Conservation (phyloP, 495 filamentous ascomycete genomes). For the Lophiostoma macrostomum region DNA sequence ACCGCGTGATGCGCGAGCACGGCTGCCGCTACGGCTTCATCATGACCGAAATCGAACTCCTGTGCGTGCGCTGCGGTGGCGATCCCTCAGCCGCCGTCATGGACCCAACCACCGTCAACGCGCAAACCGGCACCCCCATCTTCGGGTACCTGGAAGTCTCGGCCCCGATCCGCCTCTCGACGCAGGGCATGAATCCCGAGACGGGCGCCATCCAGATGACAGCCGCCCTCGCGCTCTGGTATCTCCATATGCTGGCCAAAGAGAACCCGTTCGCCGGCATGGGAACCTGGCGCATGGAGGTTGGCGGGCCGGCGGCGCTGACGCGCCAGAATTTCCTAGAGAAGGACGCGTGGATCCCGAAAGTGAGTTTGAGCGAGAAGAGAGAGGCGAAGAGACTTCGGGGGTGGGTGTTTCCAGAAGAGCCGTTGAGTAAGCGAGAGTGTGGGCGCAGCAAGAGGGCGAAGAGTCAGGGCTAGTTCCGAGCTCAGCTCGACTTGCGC, state of each 20-base stretch:
- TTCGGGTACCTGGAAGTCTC: conserved; percentile 83
- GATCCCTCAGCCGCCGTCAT: conserved; percentile 16
- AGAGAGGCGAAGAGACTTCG: conserved; percentile 75
- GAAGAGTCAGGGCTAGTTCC: conserved; percentile 13
- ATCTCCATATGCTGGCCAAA: conserved; percentile 79
- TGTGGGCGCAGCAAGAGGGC: conserved; percentile 35
- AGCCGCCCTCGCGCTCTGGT: conserved; percentile 67
- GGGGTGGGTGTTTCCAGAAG: conserved; percentile 83
- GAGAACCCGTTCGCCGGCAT: conserved; percentile 67
- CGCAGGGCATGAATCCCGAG: conserved; percentile 36
- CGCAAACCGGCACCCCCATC: conserved; percentile 55
- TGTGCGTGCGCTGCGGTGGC: conserved; percentile 65
- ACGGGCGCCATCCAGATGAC: conserved; percentile 57
- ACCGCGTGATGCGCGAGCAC: conserved; percentile 87
- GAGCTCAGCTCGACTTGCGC: too few relatives aligned
- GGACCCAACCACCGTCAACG: conserved; percentile 50
- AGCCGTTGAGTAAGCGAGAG: conserved; percentile 60
- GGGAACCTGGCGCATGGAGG: conserved; percentile 67
- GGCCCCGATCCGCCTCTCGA: conserved; percentile 54
- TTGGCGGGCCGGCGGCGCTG: conserved; percentile 75
- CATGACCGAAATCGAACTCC: conserved; percentile 89
- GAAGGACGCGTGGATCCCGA: conserved; percentile 84
- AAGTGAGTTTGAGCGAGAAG: conserved; percentile 76
- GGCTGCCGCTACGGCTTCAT: conserved; percentile 92
- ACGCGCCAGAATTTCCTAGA: conserved; percentile 66